A percentile compares a stretch with the other conserved stretches of the same genome.
phyloP scores from a whole-genome alignment of 768 basidiomycete genomes.

The Phlegmacium glaucopus region DNA sequence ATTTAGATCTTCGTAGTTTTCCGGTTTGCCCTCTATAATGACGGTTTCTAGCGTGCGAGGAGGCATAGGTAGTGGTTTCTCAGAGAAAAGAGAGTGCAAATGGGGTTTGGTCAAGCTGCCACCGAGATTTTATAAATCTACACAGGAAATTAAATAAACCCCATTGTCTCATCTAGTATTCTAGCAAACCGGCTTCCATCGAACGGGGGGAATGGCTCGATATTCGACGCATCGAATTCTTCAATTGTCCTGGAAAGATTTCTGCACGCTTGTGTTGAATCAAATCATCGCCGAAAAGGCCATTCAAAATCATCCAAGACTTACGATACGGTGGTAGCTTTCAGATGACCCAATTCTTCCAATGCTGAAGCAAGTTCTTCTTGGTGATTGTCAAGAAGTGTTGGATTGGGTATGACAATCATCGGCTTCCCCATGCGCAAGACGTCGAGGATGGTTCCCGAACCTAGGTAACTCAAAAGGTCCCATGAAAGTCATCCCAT shows the following conservation, averaged over 20 bases:
- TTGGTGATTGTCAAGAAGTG: constrained; percentile 92
- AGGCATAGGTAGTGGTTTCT: constrained; percentile 18
- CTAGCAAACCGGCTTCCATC: constrained; percentile 64
- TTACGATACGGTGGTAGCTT: constrained; percentile 55
- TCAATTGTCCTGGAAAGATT: constrained; percentile 53
- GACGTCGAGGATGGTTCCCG: constrained; percentile 91
- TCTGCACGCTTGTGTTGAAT: constrained; percentile 25
- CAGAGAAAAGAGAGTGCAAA: not conserved
- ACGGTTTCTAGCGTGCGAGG: constrained; percentile 36
- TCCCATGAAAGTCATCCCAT: not conserved
- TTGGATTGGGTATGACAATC: constrained; percentile 87
- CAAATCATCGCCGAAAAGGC: not conserved
- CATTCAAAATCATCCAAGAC: constrained; percentile 21
- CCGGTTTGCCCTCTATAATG: constrained; percentile 45
- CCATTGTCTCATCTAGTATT: constrained; percentile 78
- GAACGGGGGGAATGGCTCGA: constrained; percentile 64
- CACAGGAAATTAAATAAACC: constrained; percentile 42
- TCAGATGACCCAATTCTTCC: constrained; percentile 52
- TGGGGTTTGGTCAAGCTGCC: constrained; percentile 3
- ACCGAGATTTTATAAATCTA: constrained; percentile 2
- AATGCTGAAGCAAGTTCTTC: constrained; percentile 79
- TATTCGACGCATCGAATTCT: constrained; percentile 38
- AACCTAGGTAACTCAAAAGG: constrained; percentile 47
- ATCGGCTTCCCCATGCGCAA: constrained; percentile 71
- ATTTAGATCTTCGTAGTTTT: constrained; percentile 64